Evolutionary conservation across 2,329 filamentous ascomycete genomes (phyloP).

Genomic region (Fusarium pilosicola): DNA sequence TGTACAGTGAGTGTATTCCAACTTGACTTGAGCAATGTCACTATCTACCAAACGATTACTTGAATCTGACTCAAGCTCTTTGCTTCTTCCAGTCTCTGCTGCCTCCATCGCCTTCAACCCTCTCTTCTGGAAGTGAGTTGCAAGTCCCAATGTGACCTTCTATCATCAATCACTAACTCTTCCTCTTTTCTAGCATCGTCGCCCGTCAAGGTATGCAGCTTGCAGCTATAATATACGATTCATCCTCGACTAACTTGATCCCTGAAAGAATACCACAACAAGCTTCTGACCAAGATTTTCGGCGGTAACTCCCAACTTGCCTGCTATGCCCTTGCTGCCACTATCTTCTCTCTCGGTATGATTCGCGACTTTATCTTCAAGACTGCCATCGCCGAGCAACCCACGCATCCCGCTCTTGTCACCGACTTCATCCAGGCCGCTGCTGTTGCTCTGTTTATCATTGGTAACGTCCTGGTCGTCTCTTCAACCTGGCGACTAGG

Average conservation of each 20-base stretch:
- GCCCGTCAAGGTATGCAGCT: constrained; percentile 76
- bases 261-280: constrained; percentile 84
- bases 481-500: constrained; percentile 92
- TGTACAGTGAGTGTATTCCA: constrained; percentile 66
- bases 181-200: constrained; percentile 69
- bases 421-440: constrained; percentile 67
- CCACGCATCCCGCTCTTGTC: constrained; percentile 78
- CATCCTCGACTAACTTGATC: constrained; percentile 25
- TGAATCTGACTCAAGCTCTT: constrained; percentile 25
- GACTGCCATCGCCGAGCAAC: constrained; percentile 78
- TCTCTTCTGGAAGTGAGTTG: constrained; percentile 97
- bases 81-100: constrained; percentile 73
- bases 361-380: constrained; percentile 90
- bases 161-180: constrained; percentile 47
- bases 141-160: background rate
- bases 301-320: constrained; percentile 79
- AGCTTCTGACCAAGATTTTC: constrained; percentile 87
- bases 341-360: constrained; percentile 92
- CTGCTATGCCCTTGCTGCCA: constrained; percentile 88
- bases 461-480: constrained; percentile 86
- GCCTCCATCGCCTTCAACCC: constrained; percentile 92
- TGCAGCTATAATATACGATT: background rate
- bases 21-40: constrained; percentile 3
- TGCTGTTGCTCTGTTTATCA: constrained; percentile 76
- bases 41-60: constrained; percentile 1